phyloP scores from a whole-genome alignment of 208 protist genomes.

The Leishmania guyanensis region DNA sequence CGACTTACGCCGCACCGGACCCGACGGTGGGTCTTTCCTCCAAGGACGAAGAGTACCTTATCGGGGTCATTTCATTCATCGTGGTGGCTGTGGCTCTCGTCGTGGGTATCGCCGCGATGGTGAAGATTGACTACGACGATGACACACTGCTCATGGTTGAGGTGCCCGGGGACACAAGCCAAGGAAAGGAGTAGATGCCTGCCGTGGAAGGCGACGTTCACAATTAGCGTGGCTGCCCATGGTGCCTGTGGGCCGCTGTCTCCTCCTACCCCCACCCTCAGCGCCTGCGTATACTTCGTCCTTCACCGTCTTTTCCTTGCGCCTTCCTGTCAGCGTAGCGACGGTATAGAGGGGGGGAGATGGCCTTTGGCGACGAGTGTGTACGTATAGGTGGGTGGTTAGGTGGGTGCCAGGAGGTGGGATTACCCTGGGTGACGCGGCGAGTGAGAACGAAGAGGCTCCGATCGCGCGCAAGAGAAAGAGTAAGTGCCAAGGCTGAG shows the following conservation, averaged over 20 bases:
- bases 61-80: constrained; percentile 70
- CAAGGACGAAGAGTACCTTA: constrained; percentile 71
- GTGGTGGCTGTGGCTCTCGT: constrained; percentile 55
- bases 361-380: not conserved
- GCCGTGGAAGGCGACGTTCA: not conserved
- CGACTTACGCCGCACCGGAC: constrained; percentile 51
- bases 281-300: not conserved
- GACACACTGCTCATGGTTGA: constrained; percentile 91
- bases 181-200: constrained; percentile 41
- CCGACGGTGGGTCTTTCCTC: constrained; percentile 39
- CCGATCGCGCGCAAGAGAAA: not conserved
- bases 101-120: constrained; percentile 68
- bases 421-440: not conserved
- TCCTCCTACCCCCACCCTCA: not conserved
- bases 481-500: not conserved
- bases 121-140: constrained; percentile 82
- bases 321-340: not conserved
- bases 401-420: not conserved
- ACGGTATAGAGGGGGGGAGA: not conserved
- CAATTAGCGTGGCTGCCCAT: not conserved
- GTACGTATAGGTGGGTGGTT: not conserved
- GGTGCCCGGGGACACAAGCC: constrained; percentile 58
- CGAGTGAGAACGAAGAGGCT: not conserved
- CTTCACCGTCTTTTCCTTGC: not conserved
- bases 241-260: not conserved